Conservation (phyloP, 2,329 filamentous ascomycete genomes). For the Bipolaris victoriae region DNA sequence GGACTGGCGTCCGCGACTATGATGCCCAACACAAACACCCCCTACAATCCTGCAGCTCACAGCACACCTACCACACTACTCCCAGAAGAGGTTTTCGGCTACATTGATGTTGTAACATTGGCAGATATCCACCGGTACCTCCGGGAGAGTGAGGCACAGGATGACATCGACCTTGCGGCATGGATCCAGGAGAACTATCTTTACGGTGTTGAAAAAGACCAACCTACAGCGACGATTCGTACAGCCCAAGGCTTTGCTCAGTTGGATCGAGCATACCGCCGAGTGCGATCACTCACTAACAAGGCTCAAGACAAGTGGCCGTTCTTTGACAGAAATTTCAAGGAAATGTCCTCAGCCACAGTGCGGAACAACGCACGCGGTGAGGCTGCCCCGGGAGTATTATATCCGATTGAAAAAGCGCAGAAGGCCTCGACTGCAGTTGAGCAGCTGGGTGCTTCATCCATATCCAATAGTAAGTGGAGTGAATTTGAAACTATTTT, state of each 20-base stretch:
- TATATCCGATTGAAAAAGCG: conserved; percentile 8
- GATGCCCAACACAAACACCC: conserved; percentile 5
- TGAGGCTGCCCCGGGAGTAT: conserved; percentile 17
- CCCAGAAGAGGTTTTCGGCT: conserved; percentile 27
- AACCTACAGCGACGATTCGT: conserved; percentile 19
- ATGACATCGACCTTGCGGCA: conserved; percentile 28
- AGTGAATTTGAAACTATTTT: neutral
- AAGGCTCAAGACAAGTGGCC: conserved; percentile 43
- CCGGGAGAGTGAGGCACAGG: conserved; percentile 24
- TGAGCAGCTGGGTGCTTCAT: neutral
- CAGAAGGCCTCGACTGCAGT: neutral
- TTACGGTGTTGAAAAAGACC: conserved; percentile 15
- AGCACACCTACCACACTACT: conserved; percentile 14
- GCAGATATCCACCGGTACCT: conserved; percentile 30
- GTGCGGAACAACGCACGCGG: conserved; percentile 30
- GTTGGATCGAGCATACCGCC: conserved; percentile 37
- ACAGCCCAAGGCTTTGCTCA: conserved; percentile 30
- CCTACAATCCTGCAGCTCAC: conserved; percentile 6
- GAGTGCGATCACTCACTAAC: conserved; percentile 37
- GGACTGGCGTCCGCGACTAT: conserved; percentile 10
- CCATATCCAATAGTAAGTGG: conserved; percentile 2
- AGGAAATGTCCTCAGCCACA: conserved; percentile 27
- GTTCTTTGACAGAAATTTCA: conserved; percentile 35
- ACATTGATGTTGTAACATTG: conserved; percentile 33
- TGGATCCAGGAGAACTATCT: conserved; percentile 37